phyloP scores from a whole-genome alignment of 2,329 filamentous ascomycete genomes.

The Aulographum hederae region DNA sequence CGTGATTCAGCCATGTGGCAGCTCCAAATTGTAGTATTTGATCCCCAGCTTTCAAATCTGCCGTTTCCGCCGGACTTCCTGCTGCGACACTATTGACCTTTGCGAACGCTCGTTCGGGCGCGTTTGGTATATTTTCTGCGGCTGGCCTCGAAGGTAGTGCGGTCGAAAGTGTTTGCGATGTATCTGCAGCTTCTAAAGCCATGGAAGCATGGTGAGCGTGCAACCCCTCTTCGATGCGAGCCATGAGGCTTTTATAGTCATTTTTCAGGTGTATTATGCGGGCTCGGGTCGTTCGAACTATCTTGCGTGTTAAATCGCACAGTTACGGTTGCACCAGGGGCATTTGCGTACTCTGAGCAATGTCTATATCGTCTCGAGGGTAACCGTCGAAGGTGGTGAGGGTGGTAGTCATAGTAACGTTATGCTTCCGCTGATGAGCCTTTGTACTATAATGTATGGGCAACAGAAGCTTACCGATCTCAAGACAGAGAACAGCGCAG shows the following conservation, averaged over 20 bases:
- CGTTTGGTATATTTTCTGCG: constrained; percentile 10
- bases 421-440: too few relatives aligned
- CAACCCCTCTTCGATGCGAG: constrained; percentile 63
- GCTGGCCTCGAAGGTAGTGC: constrained; percentile 11
- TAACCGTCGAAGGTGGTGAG: constrained; percentile 82
- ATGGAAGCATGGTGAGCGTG: constrained; percentile 75
- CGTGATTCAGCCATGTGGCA: constrained; percentile 70
- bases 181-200: constrained; percentile 24
- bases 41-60: constrained; percentile 68
- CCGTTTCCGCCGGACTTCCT: constrained; percentile 63
- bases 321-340: neutral
- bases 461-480: constrained; percentile 69
- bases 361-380: constrained; percentile 81
- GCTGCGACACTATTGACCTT: constrained; percentile 70
- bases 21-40: constrained; percentile 70
- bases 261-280: constrained; percentile 81
- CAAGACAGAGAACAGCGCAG: constrained; percentile 68
- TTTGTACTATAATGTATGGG: too few relatives aligned
- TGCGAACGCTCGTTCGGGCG: constrained; percentile 53
- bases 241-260: constrained; percentile 85
- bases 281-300: constrained; percentile 82
- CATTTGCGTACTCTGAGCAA: constrained; percentile 59
- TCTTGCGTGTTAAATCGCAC: constrained; percentile 1
- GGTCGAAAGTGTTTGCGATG: constrained; percentile 18
- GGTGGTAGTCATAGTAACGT: constrained; percentile 78